Evolutionary conservation across 2,329 filamentous ascomycete species (phyloP).

Genomic region (Aureobasidium subglaciale): DNA sequence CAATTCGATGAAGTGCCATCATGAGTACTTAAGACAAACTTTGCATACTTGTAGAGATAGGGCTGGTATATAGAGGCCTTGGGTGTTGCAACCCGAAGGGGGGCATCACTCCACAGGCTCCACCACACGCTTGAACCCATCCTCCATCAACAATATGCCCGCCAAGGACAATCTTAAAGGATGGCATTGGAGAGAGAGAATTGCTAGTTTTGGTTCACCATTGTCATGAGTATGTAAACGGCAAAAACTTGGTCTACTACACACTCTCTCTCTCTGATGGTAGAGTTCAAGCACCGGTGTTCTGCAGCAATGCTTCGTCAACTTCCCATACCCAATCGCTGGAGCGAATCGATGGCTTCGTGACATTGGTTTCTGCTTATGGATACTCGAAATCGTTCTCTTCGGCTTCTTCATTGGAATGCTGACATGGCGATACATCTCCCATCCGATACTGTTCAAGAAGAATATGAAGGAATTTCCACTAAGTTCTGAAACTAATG

Average conservation of each 20-base stretch:
- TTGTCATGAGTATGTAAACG: conserved; percentile 21
- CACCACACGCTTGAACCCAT: not conserved
- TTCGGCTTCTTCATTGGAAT: conserved; percentile 21
- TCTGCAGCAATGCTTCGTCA: conserved; percentile 18
- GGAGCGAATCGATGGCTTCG: conserved; percentile 18
- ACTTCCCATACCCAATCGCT: conserved; percentile 21
- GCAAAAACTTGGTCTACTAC: too few species aligned
- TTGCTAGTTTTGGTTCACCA: conserved; percentile 22
- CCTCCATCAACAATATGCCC: not conserved
- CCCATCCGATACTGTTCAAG: conserved; percentile 18
- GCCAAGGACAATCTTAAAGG: not conserved
- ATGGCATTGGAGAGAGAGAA: conserved; percentile 18
- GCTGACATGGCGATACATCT: conserved; percentile 17
- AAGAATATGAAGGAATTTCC: conserved; percentile 21
- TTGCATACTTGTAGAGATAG: not conserved
- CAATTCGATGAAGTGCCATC: not conserved
- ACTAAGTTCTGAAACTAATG: too few species aligned
- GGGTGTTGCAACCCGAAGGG: too few species aligned
- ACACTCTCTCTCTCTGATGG: too few species aligned
- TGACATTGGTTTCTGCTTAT: conserved; percentile 21
- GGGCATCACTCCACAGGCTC: not conserved
- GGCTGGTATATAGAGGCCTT: not conserved
- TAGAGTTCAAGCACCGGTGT: conserved; percentile 4
- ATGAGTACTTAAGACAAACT: not conserved
- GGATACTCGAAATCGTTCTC: conserved; percentile 22